Evolutionary conservation across 805 yeast genomes (phyloP).

Genomic region (Yamadazyma tumulicola): DNA sequence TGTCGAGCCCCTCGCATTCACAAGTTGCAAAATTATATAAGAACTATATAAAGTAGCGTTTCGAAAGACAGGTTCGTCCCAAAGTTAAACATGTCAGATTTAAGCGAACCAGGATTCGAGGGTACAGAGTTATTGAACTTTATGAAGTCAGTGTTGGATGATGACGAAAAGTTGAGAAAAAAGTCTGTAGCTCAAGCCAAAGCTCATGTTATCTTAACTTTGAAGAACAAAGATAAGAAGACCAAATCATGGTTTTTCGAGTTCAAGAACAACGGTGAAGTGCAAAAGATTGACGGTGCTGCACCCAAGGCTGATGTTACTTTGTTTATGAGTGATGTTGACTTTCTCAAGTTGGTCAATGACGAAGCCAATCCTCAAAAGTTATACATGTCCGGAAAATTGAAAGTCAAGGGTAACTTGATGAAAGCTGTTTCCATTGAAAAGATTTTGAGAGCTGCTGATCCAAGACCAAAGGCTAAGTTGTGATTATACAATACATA

Average conservation of each 20-base stretch:
- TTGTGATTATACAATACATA: no score
- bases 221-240: conserved; percentile 54
- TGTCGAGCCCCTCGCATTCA: no score
- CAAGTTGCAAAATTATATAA: no score
- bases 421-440: conserved; percentile 78
- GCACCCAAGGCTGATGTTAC: conserved; percentile 53
- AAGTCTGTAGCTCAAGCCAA: conserved; percentile 19
- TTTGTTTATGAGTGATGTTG: conserved; percentile 55
- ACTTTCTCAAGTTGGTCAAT: conserved; percentile 58
- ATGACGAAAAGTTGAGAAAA: conserved; percentile 17
- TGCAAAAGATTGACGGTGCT: conserved; percentile 35
- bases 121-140: conserved; percentile 21
- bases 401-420: conserved; percentile 79
- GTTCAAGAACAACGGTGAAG: conserved; percentile 51
- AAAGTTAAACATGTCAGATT: conserved; percentile 13
- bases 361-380: conserved; percentile 79
- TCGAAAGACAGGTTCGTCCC: no score
- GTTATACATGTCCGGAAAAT: conserved; percentile 71
- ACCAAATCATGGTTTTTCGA: conserved; percentile 60
- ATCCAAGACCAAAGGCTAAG: conserved; percentile 23
- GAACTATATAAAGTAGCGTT: no score
- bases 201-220: conserved; percentile 35
- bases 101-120: conserved; percentile 23
- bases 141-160: conserved; percentile 21
- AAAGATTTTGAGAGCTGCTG: conserved; percentile 49